Conservation (phyloP, 2,329 filamentous ascomycete species). For the Mollisia scopiformis region DNA sequence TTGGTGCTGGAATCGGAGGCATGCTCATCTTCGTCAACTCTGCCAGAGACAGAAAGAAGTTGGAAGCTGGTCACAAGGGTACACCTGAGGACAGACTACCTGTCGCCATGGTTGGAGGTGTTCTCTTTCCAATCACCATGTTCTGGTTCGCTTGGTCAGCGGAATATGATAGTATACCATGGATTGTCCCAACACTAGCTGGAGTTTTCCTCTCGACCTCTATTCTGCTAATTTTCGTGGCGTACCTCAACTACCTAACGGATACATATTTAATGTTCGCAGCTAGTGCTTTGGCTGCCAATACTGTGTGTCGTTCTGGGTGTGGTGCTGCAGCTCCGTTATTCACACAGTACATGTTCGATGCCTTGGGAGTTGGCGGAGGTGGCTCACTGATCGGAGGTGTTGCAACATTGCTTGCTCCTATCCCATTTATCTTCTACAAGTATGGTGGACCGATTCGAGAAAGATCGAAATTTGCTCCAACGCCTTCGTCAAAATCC, state of each 20-base stretch:
- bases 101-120: conserved; percentile 55
- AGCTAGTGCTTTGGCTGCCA: conserved; percentile 60
- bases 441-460: conserved; percentile 33
- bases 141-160: conserved; percentile 56
- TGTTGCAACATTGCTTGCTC: conserved; percentile 44
- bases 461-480: conserved; percentile 35
- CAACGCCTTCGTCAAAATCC: conserved; percentile 17
- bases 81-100: conserved; percentile 53
- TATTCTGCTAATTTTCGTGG: conserved; percentile 52
- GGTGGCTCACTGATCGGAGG: conserved; percentile 51
- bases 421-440: conserved; percentile 36
- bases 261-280: conserved; percentile 46
- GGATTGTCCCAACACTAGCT: conserved; percentile 49
- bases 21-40: conserved; percentile 49
- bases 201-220: conserved; percentile 44
- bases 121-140: conserved; percentile 54
- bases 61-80: conserved; percentile 31
- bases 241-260: conserved; percentile 58
- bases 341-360: conserved; percentile 53
- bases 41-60: conserved; percentile 39
- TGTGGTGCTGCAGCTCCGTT: conserved; percentile 68
- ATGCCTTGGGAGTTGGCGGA: conserved; percentile 53
- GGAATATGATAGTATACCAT: conserved; percentile 49
- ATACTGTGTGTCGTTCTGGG: conserved; percentile 61
- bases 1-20: conserved; percentile 44